Percentiles rank a stretch among this genome's conserved stretches.
Evolutionary conservation across 805 yeast genomes (phyloP).

Genomic region (Ogataea glucozyma): DNA sequence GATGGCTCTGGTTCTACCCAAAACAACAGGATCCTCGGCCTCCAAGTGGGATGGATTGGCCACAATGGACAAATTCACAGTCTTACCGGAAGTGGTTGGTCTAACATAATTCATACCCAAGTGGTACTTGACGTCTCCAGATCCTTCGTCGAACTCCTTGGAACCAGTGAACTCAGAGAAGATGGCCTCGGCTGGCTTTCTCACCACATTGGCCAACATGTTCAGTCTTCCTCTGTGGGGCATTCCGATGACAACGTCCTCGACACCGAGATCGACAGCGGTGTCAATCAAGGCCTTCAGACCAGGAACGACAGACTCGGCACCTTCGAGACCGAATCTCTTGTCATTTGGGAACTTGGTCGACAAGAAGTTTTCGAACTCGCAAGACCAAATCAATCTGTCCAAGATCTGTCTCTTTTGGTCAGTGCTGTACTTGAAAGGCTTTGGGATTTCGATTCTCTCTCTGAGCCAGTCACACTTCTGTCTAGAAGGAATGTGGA

Average conservation of each 20-base stretch:
- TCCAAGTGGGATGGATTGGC: constrained; percentile 99
- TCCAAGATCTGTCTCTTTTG: constrained; percentile 96
- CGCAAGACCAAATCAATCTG: constrained; percentile 94
- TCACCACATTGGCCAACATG: constrained; percentile 95
- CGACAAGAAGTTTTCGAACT: constrained; percentile 88
- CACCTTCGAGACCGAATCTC: constrained; percentile 98
- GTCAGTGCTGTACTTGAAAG: constrained; percentile 79
- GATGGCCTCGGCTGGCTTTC: constrained; percentile 98
- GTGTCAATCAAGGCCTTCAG: constrained; percentile 94
- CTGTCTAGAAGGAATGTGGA: constrained; percentile 92
- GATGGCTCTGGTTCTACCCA: constrained; percentile 96
- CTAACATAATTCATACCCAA: constrained; percentile 99
- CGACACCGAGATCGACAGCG: constrained; percentile 88
- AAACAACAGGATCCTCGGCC: constrained; percentile 98
- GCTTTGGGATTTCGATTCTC: constrained; percentile 88
- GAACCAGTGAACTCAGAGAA: constrained; percentile 95
- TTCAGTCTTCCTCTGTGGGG: constrained; percentile 99
- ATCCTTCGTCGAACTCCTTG: constrained; percentile 85
- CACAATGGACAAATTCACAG: constrained; percentile 90
- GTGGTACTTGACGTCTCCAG: constrained; percentile 99
- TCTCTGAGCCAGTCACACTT: constrained; percentile 99
- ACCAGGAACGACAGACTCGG: constrained; percentile 95
- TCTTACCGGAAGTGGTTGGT: constrained; percentile 98
- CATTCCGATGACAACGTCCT: constrained; percentile 97
- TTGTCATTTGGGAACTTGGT: constrained; percentile 98